phyloP scores from a whole-genome alignment of 331 rosid genomes.

The Cucumis variabilis region DNA sequence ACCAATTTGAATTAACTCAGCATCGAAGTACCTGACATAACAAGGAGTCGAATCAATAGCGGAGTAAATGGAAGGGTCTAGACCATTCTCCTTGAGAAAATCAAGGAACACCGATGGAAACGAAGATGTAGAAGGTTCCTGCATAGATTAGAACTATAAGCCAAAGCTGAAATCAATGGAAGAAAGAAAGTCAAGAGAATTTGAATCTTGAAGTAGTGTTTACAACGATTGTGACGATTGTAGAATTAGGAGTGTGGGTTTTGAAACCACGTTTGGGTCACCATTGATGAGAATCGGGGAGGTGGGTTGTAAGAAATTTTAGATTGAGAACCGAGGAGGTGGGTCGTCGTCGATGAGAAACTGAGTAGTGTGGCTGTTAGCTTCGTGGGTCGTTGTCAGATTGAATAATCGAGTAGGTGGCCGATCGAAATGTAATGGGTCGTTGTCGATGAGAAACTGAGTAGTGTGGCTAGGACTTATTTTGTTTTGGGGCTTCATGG shows the following conservation, averaged over 20 bases:
- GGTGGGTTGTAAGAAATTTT: too few relatives aligned
- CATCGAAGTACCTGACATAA: slow-evolving; percentile 58
- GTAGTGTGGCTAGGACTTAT: too few relatives aligned
- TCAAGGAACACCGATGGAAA: slow-evolving; percentile 72
- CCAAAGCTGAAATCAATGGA: background rate
- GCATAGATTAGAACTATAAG: slow-evolving; percentile 39
- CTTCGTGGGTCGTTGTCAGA: too few relatives aligned
- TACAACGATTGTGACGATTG: background rate
- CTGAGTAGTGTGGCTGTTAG: too few relatives aligned
- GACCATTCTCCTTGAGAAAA: slow-evolving; percentile 63
- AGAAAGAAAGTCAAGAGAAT: background rate
- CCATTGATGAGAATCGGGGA: too few relatives aligned
- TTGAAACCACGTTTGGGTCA: background rate
- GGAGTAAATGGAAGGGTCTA: slow-evolving; percentile 76
- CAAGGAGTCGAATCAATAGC: slow-evolving; percentile 73
- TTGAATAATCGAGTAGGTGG: too few relatives aligned
- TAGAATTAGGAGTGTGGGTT: background rate
- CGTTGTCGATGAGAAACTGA: too few relatives aligned
- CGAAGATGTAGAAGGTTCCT: slow-evolving; percentile 43
- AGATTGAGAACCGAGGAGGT: too few relatives aligned
- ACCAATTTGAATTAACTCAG: background rate
- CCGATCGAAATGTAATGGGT: too few relatives aligned
- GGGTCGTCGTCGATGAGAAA: too few relatives aligned
- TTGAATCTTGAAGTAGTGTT: slow-evolving; percentile 19
- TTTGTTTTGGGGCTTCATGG: too few relatives aligned